These are phyloP conservation scores for Trichoderma cornu-damae DNA, from an alignment of 2,329 filamentous ascomycete genomes.

Conservation along the genomic window DNA sequence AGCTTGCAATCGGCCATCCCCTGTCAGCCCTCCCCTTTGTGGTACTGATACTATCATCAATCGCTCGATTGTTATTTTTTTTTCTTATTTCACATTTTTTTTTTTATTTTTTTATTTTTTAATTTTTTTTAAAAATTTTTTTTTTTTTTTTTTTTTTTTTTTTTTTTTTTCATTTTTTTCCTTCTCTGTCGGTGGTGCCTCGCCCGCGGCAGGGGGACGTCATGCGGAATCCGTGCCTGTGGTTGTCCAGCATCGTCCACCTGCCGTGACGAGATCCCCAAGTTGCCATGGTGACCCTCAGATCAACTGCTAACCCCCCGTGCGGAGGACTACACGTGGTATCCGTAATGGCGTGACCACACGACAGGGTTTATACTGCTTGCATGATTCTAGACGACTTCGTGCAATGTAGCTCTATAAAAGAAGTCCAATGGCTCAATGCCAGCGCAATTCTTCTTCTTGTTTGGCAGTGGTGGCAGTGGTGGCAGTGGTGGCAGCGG, in stretches of 20 bases:
- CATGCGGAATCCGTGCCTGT: slow-evolving; percentile 4
- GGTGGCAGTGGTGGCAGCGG: neutral
- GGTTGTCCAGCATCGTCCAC: neutral
- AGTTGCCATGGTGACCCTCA: slow-evolving; percentile 13
- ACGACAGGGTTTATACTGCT: neutral
- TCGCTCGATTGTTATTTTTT: too few species aligned
- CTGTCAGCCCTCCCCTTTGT: slow-evolving; percentile 1
- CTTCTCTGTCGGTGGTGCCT: neutral
- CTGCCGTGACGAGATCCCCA: neutral
- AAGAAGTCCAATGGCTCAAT: neutral
- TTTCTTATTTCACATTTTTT: too few species aligned
- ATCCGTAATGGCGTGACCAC: slow-evolving; percentile 9
- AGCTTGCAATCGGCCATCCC: slow-evolving; percentile 3
- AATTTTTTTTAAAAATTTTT: too few species aligned
- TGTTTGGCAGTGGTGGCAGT: too few species aligned
- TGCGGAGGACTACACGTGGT: neutral
- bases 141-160: too few species aligned
- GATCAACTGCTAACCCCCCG: neutral
- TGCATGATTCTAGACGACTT: slow-evolving; percentile 9
- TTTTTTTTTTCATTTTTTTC: too few species aligned
- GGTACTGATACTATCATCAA: slow-evolving; percentile 4
- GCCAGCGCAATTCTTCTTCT: neutral
- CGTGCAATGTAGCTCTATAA: neutral
- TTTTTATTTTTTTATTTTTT: too few species aligned
- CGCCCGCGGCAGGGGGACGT: neutral